phyloP scores from a whole-genome alignment of 176 grass and related monocot species.

The Rhipidocladum racemiflorum region DNA sequence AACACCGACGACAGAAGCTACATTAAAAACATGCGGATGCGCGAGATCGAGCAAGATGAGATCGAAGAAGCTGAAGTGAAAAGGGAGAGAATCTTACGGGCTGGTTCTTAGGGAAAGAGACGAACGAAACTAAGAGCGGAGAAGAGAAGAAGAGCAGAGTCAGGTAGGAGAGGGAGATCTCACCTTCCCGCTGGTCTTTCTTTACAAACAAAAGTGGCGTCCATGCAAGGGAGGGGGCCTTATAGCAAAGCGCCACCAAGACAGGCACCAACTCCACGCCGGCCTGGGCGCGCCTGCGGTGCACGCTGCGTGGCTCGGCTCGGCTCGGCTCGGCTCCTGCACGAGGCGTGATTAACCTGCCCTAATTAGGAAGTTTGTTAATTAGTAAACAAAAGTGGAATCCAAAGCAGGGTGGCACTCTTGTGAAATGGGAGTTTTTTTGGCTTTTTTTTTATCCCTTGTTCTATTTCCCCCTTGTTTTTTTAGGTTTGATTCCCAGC shows the following conservation, averaged over 20 bases:
- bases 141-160: not conserved
- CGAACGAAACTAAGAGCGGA: not conserved
- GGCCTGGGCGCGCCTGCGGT: too few species aligned
- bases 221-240: not conserved
- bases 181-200: constrained; percentile 24
- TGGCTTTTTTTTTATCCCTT: too few species aligned
- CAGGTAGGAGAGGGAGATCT: constrained; percentile 3
- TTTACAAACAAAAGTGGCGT: not conserved
- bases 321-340: not conserved
- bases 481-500: too few species aligned
- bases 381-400: not conserved
- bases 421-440: too few species aligned
- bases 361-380: constrained; percentile 13
- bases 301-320: not conserved
- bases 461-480: too few species aligned
- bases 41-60: not conserved
- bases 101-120: not conserved
- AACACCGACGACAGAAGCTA: not conserved
- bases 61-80: not conserved
- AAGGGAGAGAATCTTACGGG: not conserved
- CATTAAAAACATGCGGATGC: not conserved
- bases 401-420: not conserved
- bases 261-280: not conserved
- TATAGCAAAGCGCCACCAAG: constrained; percentile 19
- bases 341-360: not conserved